Base-by-base conservation (phyloP, 768 basidiomycete genomes). In the Crepidotus variabilis region DNA sequence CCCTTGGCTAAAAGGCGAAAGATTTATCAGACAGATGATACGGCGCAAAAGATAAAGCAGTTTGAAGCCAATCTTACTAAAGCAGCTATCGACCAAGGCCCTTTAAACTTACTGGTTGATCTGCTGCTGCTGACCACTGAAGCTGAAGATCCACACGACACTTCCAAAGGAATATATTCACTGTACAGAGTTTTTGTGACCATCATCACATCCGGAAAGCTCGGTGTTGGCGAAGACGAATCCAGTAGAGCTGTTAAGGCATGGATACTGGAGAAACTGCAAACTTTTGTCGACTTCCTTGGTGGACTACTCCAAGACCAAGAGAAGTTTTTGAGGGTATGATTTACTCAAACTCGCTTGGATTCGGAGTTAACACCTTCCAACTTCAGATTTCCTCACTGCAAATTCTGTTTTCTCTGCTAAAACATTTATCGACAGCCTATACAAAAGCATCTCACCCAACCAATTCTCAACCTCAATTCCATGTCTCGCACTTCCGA, bases 241-340 rank as follows among this genome's bases (percentile, higher is more conserved):
- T 81, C 79, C 14, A 79, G 82, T 39, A 83, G 83, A 62, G 76
- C 81, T 16, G 89, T 94, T 6, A 83, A 86, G 59, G 74, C 77
- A 22, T 98, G 95, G 95, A 72, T 94, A 50, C 84, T 84, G 78
- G 91, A 87, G 58, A 77, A 85, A 45, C 73, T 95, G 50, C 80
- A 87, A 52, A 72, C 78, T 1, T 98, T 88, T 69, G 79, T 85
- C 46, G 80, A 83, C 28, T 78, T 90, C 49, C 74, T 97, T 49
- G 78, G 78, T 14, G 82, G 86, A 1, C 68, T 95, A 24, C 64
- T 96, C 60, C 81, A 88, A 65, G 90, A 93, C 60, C 82, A 87
- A 20, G 94, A 98, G 66, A 78, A 85, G 46, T 71, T 77, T 9
- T 66, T 98, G 28, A 77, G 88, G 66, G 94, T 95, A 64, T 56